Base-by-base conservation (phyloP, 1,284 basidiomycete genomes). In the Ustilago xerochloae region DNA sequence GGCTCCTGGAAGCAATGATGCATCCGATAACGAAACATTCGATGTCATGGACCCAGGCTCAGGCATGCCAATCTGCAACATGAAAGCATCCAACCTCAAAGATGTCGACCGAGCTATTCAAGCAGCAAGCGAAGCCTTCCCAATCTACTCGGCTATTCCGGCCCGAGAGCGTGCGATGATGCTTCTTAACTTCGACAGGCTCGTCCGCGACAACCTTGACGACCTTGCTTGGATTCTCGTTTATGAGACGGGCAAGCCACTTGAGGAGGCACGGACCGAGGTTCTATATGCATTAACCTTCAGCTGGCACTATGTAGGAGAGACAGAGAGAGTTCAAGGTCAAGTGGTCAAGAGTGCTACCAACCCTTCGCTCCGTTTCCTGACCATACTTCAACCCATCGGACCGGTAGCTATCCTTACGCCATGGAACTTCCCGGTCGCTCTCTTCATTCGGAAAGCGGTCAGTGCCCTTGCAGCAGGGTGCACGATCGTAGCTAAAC, bases 401-500 rank as follows among this genome's bases (percentile, higher is more conserved):
- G 95, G 94, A 13, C 86, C 87, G 1, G 81, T 75, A 12, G 83
- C 84, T 33, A 86, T 86, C 59, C 85, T 87, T 69, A 85, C 79
- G 32, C 81, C 81, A 1, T 80, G 79, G 79, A 78, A 81, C 69
- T 83, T 83, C 52, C 81, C 82, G 6, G 74, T 78, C n/a, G 82
- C 78, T n/a, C 80, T 83, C 70, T 92, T 93, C 45, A 92, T 92
- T 0, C 90, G 93, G 28, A 96, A 96, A 85, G 86, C 95, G n/a
- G 93, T 90, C 20, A 91, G 93, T 39, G 93, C 93, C 16, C 89
- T 99, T 12, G 86, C 94, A 7, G 94, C 94, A 13, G 97, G 97
- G 20, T 99, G 96, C 85, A 98, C 96, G 0, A 89, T 90, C 1
- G 95, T 99, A 48, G 90, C 97, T 85, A 99, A 99, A 83, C 94